These are phyloP conservation scores for Suhomyces pyralidae DNA, from an alignment of 805 yeast genomes.

Conservation along the genomic window DNA sequence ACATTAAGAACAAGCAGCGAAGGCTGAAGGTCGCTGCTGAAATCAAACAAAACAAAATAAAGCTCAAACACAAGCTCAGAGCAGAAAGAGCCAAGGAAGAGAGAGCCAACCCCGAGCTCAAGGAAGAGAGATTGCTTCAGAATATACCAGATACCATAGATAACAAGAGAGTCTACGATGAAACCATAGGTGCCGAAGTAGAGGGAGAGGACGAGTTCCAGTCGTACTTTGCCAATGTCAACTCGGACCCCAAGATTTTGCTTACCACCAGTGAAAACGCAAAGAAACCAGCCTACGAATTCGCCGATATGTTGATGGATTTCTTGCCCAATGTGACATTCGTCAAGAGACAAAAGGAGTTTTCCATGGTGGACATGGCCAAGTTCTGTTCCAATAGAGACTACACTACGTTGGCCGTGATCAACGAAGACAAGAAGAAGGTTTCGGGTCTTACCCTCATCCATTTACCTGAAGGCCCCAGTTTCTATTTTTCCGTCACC, in stretches of 20 bases:
- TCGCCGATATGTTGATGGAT: constrained; percentile 82
- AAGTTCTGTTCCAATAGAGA: constrained; percentile 76
- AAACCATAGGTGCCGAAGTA: constrained; percentile 62
- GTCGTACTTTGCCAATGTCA: constrained; percentile 47
- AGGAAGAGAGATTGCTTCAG: constrained; percentile 70
- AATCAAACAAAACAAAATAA: constrained; percentile 69
- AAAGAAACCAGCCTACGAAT: constrained; percentile 80
- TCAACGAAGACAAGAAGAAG: constrained; percentile 90
- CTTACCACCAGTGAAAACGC: constrained; percentile 89
- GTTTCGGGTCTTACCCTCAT: constrained; percentile 91
- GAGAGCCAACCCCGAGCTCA: constrained; percentile 74
- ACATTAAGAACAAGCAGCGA: constrained; percentile 70
- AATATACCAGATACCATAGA: constrained; percentile 85
- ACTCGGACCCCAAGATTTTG: constrained; percentile 75
- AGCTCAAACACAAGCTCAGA: constrained; percentile 72
- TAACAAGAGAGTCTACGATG: constrained; percentile 79
- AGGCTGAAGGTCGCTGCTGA: constrained; percentile 77
- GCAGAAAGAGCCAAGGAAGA: constrained; percentile 87
- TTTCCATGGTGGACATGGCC: constrained; percentile 82
- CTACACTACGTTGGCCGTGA: constrained; percentile 81
- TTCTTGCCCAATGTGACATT: constrained; percentile 83
- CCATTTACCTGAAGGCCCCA: constrained; percentile 93
- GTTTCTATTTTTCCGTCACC: constrained; percentile 83
- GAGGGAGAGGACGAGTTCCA: constrained; percentile 68
- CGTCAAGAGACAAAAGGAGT: constrained; percentile 82